Evolutionary conservation across 2,329 filamentous ascomycete genomes (phyloP).

Genomic region (Juglanconis sp.): DNA sequence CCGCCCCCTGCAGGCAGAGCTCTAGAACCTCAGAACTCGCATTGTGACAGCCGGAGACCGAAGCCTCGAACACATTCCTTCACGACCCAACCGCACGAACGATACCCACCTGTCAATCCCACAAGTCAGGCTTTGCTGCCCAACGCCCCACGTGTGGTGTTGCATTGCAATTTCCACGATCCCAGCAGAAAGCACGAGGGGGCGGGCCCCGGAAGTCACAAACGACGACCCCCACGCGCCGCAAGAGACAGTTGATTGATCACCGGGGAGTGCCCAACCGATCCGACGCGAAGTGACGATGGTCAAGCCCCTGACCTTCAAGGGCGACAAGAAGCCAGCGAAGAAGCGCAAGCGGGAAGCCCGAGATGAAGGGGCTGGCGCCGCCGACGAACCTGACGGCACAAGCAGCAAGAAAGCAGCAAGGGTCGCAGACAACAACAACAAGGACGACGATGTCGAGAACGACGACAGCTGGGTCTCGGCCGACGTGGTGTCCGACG

Average conservation of each 20-base stretch:
- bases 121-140: constrained; percentile 14
- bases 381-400: constrained; percentile 60
- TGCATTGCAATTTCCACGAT: constrained; percentile 9
- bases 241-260: not conserved
- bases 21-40: not conserved
- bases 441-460: constrained; percentile 38
- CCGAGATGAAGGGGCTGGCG: constrained; percentile 9
- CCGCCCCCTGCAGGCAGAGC: not conserved
- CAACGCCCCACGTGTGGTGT: constrained; percentile 16
- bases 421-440: constrained; percentile 22
- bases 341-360: constrained; percentile 37
- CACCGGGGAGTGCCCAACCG: not conserved
- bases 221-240: not conserved
- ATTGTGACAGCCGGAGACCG: not conserved
- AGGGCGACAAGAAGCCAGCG: constrained; percentile 97
- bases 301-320: constrained; percentile 91
- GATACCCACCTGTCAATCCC: constrained; percentile 9
- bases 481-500: constrained; percentile 69
- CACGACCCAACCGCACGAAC: not conserved
- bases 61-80: not conserved
- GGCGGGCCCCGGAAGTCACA: not conserved
- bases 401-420: constrained; percentile 41
- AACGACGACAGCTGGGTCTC: constrained; percentile 90
- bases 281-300: constrained; percentile 42
- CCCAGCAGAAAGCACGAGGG: not conserved